Percentiles rank a stretch among this genome's conserved stretches.
These are phyloP conservation scores for Pterocarpus santalinus DNA, from an alignment of 306 rosid genomes.

Conservation along the genomic window DNA sequence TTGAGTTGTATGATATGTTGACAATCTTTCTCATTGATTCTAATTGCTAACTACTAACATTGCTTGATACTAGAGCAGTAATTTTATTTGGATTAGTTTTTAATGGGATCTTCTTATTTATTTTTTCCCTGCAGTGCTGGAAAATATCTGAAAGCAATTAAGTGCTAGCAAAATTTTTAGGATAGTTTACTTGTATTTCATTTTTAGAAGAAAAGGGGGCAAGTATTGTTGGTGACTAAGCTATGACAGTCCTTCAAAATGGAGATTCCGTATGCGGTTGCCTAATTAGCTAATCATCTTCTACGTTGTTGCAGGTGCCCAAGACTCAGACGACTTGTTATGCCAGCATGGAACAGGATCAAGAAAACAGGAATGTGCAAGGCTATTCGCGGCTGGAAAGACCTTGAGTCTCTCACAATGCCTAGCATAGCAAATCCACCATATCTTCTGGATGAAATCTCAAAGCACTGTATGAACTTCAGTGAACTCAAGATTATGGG, in stretches of 20 bases:
- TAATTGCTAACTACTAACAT: background rate
- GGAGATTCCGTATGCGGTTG: constrained; percentile 12
- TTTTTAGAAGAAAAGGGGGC: background rate
- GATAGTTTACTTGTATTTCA: background rate
- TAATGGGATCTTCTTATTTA: background rate
- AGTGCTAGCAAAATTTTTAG: background rate
- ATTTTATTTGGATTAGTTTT: background rate
- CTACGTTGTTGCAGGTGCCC: constrained; percentile 65
- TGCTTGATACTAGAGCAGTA: constrained; percentile 25
- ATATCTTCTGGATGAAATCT: constrained; percentile 72
- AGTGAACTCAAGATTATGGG: constrained; percentile 87
- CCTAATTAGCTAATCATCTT: constrained; percentile 21
- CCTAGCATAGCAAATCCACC: constrained; percentile 77
- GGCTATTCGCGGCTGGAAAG: constrained; percentile 74
- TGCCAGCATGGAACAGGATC: constrained; percentile 90
- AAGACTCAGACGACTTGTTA: constrained; percentile 63
- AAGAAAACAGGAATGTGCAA: constrained; percentile 81
- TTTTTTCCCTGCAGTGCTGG: constrained; percentile 15
- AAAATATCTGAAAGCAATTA: background rate
- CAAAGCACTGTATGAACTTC: constrained; percentile 68
- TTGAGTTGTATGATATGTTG: constrained; percentile 32
- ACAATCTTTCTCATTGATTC: constrained; percentile 15
- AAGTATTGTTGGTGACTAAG: background rate
- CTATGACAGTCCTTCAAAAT: constrained; percentile 12
- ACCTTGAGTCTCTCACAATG: constrained; percentile 82